phyloP scores from a whole-genome alignment of 1,284 basidiomycete genomes.

The Cerrena zonata region DNA sequence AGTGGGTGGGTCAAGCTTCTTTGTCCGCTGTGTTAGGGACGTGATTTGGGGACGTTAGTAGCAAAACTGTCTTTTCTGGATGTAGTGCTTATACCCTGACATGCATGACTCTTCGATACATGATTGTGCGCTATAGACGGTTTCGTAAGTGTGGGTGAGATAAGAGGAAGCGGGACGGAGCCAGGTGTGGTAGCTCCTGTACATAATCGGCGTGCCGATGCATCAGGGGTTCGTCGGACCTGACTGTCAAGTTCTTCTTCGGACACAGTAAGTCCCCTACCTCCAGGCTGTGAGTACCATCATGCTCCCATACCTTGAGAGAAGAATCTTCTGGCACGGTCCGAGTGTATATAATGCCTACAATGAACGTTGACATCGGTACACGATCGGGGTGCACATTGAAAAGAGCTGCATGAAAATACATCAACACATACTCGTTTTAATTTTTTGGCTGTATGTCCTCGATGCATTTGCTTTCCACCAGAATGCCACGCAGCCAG shows the following conservation, averaged over 20 bases:
- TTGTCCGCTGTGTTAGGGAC: background rate
- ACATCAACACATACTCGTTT: background rate
- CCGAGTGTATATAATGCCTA: background rate
- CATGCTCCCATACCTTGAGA: conserved; percentile 1
- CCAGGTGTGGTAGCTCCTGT: conserved; percentile 2
- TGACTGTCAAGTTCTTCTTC: conserved; percentile 1
- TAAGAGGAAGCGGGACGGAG: background rate
- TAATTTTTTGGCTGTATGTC: background rate
- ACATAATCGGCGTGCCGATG: background rate
- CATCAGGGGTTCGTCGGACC: background rate
- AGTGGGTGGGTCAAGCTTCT: background rate
- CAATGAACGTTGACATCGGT: background rate
- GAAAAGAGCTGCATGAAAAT: background rate
- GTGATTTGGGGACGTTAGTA: too few relatives aligned
- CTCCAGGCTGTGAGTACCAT: background rate
- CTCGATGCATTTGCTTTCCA: background rate
- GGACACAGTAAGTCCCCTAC: background rate
- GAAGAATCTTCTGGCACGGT: background rate
- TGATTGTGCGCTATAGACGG: conserved; percentile 2
- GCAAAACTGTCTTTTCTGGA: background rate
- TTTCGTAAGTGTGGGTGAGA: background rate
- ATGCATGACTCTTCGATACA: conserved; percentile 1
- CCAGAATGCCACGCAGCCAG: conserved; percentile 1
- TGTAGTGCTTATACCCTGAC: background rate
- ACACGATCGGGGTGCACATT: too few relatives aligned